These are phyloP conservation scores for Salvia sclarea DNA, from an alignment of 305 asterid genomes.

Conservation along the genomic window DNA sequence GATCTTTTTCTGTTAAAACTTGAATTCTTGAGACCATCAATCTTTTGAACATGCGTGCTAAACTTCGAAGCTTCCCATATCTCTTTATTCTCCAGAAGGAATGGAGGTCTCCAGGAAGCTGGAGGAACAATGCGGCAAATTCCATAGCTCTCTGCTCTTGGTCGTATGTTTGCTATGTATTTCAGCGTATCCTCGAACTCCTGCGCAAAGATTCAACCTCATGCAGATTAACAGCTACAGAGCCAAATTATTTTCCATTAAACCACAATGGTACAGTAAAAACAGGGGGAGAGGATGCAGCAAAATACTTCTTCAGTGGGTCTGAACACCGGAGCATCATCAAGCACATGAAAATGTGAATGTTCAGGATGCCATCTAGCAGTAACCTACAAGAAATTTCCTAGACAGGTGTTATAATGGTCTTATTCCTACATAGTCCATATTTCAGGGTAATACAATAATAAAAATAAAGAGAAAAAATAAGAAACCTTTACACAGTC, in stretches of 20 bases:
- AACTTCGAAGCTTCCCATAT: slow-evolving; percentile 53
- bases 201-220: slow-evolving; percentile 52
- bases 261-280: slow-evolving; percentile 21
- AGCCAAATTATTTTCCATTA: slow-evolving; percentile 27
- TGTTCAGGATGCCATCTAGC: slow-evolving; percentile 66
- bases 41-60: slow-evolving; percentile 50
- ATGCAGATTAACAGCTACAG: slow-evolving; percentile 36
- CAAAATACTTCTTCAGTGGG: slow-evolving; percentile 74
- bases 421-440: background rate
- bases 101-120: slow-evolving; percentile 69
- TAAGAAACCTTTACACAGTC: slow-evolving; percentile 61
- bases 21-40: slow-evolving; percentile 48
- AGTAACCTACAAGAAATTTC: slow-evolving; percentile 51
- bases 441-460: background rate
- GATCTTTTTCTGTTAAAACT: slow-evolving; percentile 39
- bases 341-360: slow-evolving; percentile 54
- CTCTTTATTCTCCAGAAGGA: slow-evolving; percentile 44
- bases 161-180: slow-evolving; percentile 65
- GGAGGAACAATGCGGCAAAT: slow-evolving; percentile 96
- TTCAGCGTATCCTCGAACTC: slow-evolving; percentile 77
- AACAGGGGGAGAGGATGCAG: slow-evolving; percentile 19
- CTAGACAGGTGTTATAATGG: slow-evolving; percentile 25
- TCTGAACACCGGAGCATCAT: slow-evolving; percentile 72
- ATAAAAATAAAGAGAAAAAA: background rate
- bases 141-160: slow-evolving; percentile 63